Evolutionary conservation across 257 asterid genomes (phyloP), one percentile per base, ranked within the genome.

Genomic region (Cinchona pubescens): DNA sequence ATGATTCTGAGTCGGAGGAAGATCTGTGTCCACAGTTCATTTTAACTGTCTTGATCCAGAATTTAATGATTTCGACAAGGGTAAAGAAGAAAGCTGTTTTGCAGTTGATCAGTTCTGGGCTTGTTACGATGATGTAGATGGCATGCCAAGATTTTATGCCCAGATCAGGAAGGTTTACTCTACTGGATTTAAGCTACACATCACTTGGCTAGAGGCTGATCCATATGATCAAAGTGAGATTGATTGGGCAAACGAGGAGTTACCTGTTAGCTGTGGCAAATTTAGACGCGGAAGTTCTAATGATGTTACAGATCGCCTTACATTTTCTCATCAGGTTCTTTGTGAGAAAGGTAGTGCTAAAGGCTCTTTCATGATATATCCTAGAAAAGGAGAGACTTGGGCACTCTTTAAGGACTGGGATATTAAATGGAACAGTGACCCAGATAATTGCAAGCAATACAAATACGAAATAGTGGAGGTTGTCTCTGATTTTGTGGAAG

Each of bases 101-200:
- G 74, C 82, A 56, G 85, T 48, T 73, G 84, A 79, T 82, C 98
- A 92, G 74, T 72, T 83, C 74, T 92, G 98, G 98, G 96, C 97
- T 81, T 91, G 93, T 75, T 92, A 88, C 62, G 96, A 86, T 76
- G 53, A 82, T 32, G 68, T 43, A 11, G 92, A 90, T 78, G 83
- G 90, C 72, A 87, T 92, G 98, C 98, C 98, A 35, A 89, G 98
- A 81, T 92, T 77, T 75, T 87, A 90, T 62, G 96, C 97, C 18
- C 89, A 77, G 81, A 85, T 92, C 76, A 86, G 49, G 77, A 84
- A 77, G 74, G 88, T 87, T 15, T 21, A 25, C 68, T 43, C 73
- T 37, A 63, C 83, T 53, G 88, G 89, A 73, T 92, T 88, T 82
- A 77, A 77, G 73, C 48, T 92, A 76, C 78, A 61, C 72, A 74